Evolutionary conservation across 768 basidiomycete species (phyloP).

Genomic region (Pleurotus citrinopileatus): DNA sequence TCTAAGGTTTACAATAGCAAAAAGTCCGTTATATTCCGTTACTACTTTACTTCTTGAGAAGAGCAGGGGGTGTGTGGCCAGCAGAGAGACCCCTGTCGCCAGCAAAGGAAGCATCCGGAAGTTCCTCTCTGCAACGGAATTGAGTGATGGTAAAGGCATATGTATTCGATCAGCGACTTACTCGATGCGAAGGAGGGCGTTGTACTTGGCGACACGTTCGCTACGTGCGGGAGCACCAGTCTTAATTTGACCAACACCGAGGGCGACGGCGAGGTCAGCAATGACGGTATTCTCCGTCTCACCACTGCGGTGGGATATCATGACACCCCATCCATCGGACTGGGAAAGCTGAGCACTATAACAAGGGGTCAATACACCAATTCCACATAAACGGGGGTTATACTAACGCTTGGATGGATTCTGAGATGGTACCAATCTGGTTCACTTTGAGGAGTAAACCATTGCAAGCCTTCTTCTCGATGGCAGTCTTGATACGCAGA

Average conservation of each 20-base stretch:
- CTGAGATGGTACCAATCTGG: conserved; percentile 98
- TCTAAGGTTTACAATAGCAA: neutral
- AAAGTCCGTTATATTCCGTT: neutral
- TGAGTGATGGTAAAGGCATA: conserved; percentile 9
- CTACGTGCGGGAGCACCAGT: conserved; percentile 95
- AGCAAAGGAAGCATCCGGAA: conserved; percentile 66
- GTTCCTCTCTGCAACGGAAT: conserved; percentile 62
- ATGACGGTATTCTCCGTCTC: conserved; percentile 98
- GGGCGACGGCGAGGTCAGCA: conserved; percentile 92
- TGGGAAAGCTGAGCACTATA: conserved; percentile 90
- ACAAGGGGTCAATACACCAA: neutral
- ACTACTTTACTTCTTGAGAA: conserved; percentile 57
- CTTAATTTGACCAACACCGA: conserved; percentile 95
- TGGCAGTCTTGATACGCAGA: conserved; percentile 94
- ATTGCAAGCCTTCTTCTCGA: conserved; percentile 99
- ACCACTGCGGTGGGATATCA: conserved; percentile 98
- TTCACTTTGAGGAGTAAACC: conserved; percentile 98
- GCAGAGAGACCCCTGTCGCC: conserved; percentile 78
- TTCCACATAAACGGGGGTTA: neutral
- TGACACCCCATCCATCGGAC: conserved; percentile 97
- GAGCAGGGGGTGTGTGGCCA: conserved; percentile 68
- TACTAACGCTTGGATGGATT: conserved; percentile 96
- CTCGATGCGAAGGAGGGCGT: conserved; percentile 87
- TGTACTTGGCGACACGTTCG: conserved; percentile 97
- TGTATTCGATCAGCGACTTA: conserved; percentile 34